These are phyloP conservation scores for Fomitopsis schrenkii DNA, from an alignment of 1,284 basidiomycete species.

Conservation along the genomic window DNA sequence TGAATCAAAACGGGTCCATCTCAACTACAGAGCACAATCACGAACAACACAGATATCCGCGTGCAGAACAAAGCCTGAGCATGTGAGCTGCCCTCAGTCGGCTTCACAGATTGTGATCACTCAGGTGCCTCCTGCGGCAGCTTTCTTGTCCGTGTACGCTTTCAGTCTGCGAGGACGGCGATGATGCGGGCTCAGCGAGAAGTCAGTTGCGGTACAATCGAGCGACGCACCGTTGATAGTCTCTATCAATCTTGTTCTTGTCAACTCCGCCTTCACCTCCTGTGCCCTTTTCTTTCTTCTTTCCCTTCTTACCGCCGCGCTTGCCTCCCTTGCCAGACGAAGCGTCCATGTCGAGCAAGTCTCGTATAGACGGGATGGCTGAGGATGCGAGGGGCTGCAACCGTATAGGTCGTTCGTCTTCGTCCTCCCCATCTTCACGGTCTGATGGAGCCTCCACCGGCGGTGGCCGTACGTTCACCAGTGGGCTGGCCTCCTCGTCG, in stretches of 20 bases:
- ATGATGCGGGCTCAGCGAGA: neutral
- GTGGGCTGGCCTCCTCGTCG: neutral
- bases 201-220: neutral
- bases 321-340: conserved; percentile 61
- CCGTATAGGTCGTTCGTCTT: conserved; percentile 41
- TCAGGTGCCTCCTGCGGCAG: conserved; percentile 4
- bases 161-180: conserved; percentile 36
- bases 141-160: conserved; percentile 48
- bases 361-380: conserved; percentile 73
- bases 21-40: no score
- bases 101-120: neutral
- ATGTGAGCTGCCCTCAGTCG: neutral
- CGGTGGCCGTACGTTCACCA: no score
- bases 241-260: conserved; percentile 40
- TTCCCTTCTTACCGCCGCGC: conserved; percentile 68
- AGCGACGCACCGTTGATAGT: conserved; percentile 44
- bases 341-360: conserved; percentile 73
- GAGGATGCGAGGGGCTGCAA: conserved; percentile 73
- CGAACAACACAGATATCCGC: no score
- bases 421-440: conserved; percentile 29
- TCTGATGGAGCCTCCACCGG: neutral
- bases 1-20: no score
- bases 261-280: conserved; percentile 24
- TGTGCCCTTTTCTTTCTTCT: conserved; percentile 37
- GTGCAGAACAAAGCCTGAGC: no score